Evolutionary conservation across 1,139 yeast species (phyloP).

Genomic region (Taiozyma sp.): DNA sequence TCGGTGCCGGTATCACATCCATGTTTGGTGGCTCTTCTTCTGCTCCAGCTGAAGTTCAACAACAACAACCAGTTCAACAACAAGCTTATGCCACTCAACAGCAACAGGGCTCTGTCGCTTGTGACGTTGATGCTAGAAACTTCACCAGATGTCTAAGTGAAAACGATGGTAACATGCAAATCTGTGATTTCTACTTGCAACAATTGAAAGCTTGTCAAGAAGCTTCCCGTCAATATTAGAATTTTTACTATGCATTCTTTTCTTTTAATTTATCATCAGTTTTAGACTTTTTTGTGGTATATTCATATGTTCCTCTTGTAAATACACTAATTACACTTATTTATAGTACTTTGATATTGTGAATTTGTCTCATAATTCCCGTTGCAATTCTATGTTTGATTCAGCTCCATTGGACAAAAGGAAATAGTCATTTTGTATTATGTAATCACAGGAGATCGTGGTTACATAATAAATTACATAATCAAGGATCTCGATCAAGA

Average conservation of each 20-base stretch:
- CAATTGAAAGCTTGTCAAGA: constrained; percentile 97
- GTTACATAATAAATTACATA: background rate
- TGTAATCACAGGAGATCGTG: too few relatives aligned
- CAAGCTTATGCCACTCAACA: constrained; percentile 33
- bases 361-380: too few relatives aligned
- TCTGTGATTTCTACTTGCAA: constrained; percentile 94
- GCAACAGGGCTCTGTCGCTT: constrained; percentile 53
- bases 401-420: too few relatives aligned
- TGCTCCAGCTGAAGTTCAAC: constrained; percentile 32
- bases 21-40: constrained; percentile 77
- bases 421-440: too few relatives aligned
- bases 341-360: background rate
- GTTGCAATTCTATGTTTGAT: too few relatives aligned
- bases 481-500: background rate
- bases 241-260: background rate
- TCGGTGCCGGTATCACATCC: constrained; percentile 90
- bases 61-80: constrained; percentile 25
- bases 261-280: background rate
- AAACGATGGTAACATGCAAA: constrained; percentile 92
- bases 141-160: constrained; percentile 95
- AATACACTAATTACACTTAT: background rate
- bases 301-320: background rate
- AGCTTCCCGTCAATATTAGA: constrained; percentile 76
- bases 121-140: constrained; percentile 92
- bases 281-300: background rate